Percentiles rank a stretch among this genome's conserved stretches.
Evolutionary conservation across 345 rosid genomes (phyloP).

Genomic region (Eucalyptus shirleyi): DNA sequence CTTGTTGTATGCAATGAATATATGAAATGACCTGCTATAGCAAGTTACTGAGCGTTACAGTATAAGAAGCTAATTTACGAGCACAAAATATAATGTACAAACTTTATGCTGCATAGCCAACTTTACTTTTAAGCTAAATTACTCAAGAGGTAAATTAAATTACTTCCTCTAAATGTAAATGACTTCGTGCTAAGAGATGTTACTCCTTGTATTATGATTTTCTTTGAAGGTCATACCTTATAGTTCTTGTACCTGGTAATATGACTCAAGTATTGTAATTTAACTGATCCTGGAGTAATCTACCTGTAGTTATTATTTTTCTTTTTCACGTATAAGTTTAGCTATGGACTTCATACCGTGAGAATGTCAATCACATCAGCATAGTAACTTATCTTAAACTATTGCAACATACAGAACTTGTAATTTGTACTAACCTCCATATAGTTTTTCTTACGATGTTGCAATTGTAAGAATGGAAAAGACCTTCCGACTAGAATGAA

Average conservation of each 20-base stretch:
- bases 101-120: too few species aligned
- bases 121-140: neutral
- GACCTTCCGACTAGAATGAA: neutral
- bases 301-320: neutral
- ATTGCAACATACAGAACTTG: neutral
- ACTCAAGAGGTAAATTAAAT: neutral
- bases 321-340: neutral
- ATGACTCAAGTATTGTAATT: too few species aligned
- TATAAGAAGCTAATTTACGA: too few species aligned
- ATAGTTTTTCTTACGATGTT: neutral
- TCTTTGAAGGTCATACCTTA: neutral
- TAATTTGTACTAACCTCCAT: neutral
- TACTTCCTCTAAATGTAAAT: neutral
- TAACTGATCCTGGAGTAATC: neutral
- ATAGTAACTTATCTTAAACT: neutral
- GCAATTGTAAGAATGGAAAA: neutral
- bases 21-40: too few species aligned
- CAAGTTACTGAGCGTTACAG: too few species aligned
- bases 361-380: neutral
- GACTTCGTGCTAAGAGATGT: neutral
- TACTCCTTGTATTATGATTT: neutral
- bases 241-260: neutral
- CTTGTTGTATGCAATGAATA: neutral
- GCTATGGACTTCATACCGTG: neutral
- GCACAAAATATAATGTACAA: neutral